Conservation (phyloP, 2,329 filamentous ascomycete genomes). For the Fusarium aywerte region DNA sequence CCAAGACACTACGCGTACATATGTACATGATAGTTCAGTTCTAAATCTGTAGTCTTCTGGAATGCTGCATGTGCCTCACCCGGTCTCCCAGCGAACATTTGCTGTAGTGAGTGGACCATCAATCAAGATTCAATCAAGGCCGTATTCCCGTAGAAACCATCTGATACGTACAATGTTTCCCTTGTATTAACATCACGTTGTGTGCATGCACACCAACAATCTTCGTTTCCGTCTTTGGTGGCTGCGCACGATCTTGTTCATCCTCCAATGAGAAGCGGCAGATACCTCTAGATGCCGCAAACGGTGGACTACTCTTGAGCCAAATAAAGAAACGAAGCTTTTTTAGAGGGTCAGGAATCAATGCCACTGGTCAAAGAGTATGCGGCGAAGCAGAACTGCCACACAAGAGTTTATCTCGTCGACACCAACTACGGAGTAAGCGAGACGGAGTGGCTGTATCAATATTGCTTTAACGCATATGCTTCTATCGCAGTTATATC, state of each 20-base stretch:
- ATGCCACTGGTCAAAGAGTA: constrained; percentile 8
- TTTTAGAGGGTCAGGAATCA: constrained; percentile 13
- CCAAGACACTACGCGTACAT: neutral
- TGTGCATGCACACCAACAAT: neutral
- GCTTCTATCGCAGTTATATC: neutral
- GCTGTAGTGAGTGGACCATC: neutral
- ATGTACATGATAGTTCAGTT: neutral
- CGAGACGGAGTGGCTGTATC: constrained; percentile 7
- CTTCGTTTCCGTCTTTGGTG: constrained; percentile 25
- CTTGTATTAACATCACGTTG: neutral
- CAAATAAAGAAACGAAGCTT: constrained; percentile 30
- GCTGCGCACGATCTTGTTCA: constrained; percentile 17
- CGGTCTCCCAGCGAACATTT: constrained; percentile 57
- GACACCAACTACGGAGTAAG: no score
- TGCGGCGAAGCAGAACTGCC: constrained; percentile 17
- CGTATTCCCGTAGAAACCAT: constrained; percentile 11
- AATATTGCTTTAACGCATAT: constrained; percentile 12
- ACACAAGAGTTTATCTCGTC: neutral
- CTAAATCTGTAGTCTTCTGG: constrained; percentile 3
- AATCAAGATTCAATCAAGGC: neutral
- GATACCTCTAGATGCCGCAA: constrained; percentile 17
- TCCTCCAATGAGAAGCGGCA: constrained; percentile 12
- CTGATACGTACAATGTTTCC: constrained; percentile 2
- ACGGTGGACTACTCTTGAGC: constrained; percentile 4
- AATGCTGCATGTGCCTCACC: constrained; percentile 10